Conservation (phyloP, 169 alveolate species). For the Sarcocystis neurona region DNA sequence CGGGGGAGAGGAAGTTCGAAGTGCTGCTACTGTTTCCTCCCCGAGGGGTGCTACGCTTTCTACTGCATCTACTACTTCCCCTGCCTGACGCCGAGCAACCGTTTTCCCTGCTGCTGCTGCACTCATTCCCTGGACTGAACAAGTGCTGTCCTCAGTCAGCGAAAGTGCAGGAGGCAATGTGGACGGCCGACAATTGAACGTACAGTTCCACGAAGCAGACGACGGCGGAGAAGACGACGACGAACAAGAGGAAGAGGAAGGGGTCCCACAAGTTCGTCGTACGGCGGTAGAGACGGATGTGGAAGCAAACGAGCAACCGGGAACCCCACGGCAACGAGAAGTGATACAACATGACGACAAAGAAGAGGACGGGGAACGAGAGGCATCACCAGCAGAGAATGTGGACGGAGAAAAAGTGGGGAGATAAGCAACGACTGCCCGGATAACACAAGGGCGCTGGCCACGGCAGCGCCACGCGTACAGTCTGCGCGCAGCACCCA, state of each 20-base stretch:
- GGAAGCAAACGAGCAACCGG: not conserved
- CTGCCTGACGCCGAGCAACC: too few species aligned
- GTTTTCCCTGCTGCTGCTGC: too few species aligned
- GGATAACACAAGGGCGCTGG: too few species aligned
- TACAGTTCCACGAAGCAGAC: not conserved
- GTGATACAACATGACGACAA: not conserved
- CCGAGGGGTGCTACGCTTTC: too few species aligned
- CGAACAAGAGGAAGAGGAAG: not conserved
- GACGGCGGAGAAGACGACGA: not conserved
- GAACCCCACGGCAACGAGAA: not conserved
- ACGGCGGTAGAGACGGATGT: not conserved
- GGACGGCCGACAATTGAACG: too few species aligned
- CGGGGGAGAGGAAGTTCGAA: not conserved
- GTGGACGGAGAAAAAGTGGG: not conserved
- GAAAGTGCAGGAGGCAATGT: too few species aligned
- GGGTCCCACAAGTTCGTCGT: not conserved
- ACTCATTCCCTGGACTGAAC: too few species aligned
- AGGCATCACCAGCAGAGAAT: not conserved
- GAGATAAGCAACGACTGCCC: not conserved
- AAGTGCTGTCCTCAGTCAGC: too few species aligned
- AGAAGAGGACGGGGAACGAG: not conserved
- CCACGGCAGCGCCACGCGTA: too few species aligned
- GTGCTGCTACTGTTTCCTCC: too few species aligned
- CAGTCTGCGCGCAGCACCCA: too few species aligned
- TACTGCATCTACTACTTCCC: too few species aligned